phyloP scores from a whole-genome alignment of 352 stramenopile genomes.

The Pythium scleroteichum region DNA sequence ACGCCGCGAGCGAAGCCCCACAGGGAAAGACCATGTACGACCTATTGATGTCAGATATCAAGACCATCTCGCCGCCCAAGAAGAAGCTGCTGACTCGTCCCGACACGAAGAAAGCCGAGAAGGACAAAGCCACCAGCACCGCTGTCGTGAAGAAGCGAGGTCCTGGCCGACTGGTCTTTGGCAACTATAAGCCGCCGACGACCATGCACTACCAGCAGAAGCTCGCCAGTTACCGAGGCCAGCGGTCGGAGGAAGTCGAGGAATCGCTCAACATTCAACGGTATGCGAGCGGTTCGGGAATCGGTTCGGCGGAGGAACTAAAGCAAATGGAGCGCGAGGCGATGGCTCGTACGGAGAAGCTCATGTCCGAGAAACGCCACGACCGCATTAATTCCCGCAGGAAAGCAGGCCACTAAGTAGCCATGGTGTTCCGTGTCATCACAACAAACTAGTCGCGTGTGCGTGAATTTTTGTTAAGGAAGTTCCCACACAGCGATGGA shows the following conservation, averaged over 20 bases:
- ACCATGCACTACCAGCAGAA: conserved; percentile 76
- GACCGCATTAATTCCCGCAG: conserved; percentile 74
- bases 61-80: conserved; percentile 5
- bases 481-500: too few species aligned
- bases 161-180: conserved; percentile 68
- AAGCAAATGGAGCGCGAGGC: conserved; percentile 70
- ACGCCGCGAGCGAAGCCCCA: neutral
- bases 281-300: conserved; percentile 20
- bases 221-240: conserved; percentile 75
- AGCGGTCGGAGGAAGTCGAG: conserved; percentile 61
- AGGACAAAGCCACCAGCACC: conserved; percentile 13
- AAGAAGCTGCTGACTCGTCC: conserved; percentile 20
- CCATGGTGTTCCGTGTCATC: neutral
- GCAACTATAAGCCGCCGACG: conserved; percentile 60
- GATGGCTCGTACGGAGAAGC: conserved; percentile 54
- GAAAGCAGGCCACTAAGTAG: conserved; percentile 39
- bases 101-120: conserved; percentile 8
- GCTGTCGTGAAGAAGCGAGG: conserved; percentile 35
- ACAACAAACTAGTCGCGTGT: too few species aligned
- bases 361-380: conserved; percentile 76
- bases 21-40: conserved; percentile 25
- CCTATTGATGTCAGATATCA: conserved; percentile 12
- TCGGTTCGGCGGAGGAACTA: conserved; percentile 39
- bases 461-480: too few species aligned
- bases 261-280: conserved; percentile 75